Percentiles rank a stretch among this genome's conserved stretches.
Evolutionary conservation across 108 stramenopile genomes (phyloP).

Genomic region (Schizochytrium sp.): DNA sequence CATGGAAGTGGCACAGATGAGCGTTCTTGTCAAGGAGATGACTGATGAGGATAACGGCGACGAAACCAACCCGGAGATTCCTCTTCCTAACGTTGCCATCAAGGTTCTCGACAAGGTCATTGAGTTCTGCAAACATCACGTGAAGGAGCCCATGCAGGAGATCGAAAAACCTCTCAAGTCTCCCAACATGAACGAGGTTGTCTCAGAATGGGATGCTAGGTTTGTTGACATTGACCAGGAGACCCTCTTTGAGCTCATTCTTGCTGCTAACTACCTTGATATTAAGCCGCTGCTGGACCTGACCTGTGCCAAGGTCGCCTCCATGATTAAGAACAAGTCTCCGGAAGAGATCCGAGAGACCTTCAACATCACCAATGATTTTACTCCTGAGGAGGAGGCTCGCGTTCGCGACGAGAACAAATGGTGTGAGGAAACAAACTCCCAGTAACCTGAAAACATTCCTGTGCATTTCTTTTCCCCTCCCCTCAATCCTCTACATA

Average conservation of each 20-base stretch:
- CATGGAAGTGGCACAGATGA: constrained; percentile 93
- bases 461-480: no score
- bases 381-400: constrained; percentile 99
- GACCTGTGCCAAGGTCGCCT: constrained; percentile 97
- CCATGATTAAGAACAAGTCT: constrained; percentile 82
- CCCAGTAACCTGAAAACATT: not conserved
- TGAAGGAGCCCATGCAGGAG: constrained; percentile 94
- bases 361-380: constrained; percentile 99
- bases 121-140: constrained; percentile 93
- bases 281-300: constrained; percentile 94
- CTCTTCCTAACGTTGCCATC: constrained; percentile 98
- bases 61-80: constrained; percentile 91
- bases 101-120: constrained; percentile 95
- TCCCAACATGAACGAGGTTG: constrained; percentile 95
- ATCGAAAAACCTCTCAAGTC: constrained; percentile 99
- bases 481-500: no score
- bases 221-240: constrained; percentile 98
- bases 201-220: constrained; percentile 99
- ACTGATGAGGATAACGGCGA: constrained; percentile 88
- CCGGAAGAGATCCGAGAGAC: constrained; percentile 96
- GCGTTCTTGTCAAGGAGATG: constrained; percentile 97
- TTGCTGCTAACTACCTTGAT: constrained; percentile 75
- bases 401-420: constrained; percentile 99
- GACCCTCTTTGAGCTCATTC: constrained; percentile 96
- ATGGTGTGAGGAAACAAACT: constrained; percentile 99